Base-by-base conservation (phyloP, 2,329 filamentous ascomycete genomes). In the Claviceps sp. region DNA sequence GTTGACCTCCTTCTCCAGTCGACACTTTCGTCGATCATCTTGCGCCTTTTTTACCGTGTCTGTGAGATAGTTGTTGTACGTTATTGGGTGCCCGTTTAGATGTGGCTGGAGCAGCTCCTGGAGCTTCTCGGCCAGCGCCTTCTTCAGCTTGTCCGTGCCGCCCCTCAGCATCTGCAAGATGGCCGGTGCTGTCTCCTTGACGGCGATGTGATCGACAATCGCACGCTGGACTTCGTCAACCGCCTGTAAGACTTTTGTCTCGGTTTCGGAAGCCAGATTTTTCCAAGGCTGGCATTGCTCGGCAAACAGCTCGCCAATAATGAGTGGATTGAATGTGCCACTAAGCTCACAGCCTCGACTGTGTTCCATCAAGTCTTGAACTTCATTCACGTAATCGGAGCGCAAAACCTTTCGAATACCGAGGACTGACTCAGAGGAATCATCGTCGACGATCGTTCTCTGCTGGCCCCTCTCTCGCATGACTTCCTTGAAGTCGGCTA, bases 211-310 rank as follows among this genome's bases (percentile, higher is more conserved):
- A 1, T 40, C 18, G 0, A 58, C 50, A 0, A 60, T 44, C 2
- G 50, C 49, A 4, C 24, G 44, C 5, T 52, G 14, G 13, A 58
- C 55, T 3, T 53, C 22, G 4, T 41, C 18, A 8, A 57, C 55
- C 3, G 55, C 55, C 14, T 42, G 61, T 14, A 56, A 11, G 2
- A 55, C 41, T 1, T 49, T 38, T 1, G 45, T 24, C 26, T 54
- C 47, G 8, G 52, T 51, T 2, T 42, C 38, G 7, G 5, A 41
- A 0, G 73, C 76, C 26, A 79, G 69, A 0, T 52, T 34, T 43
- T 70, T 61, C 82, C 80, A 86, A 0, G 72, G 74, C 6, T 57
- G 51, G 0, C 73, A 79, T 53, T 85, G 80, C 46, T 82, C 72
- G 20, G 66, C 65, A 59, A 86, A 86, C 0, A 86, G 61, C 22